Percentiles rank a stretch among this genome's conserved stretches.
phyloP scores from a whole-genome alignment of 148 eudicot genomes.

The Pharnaceum exiguum region DNA sequence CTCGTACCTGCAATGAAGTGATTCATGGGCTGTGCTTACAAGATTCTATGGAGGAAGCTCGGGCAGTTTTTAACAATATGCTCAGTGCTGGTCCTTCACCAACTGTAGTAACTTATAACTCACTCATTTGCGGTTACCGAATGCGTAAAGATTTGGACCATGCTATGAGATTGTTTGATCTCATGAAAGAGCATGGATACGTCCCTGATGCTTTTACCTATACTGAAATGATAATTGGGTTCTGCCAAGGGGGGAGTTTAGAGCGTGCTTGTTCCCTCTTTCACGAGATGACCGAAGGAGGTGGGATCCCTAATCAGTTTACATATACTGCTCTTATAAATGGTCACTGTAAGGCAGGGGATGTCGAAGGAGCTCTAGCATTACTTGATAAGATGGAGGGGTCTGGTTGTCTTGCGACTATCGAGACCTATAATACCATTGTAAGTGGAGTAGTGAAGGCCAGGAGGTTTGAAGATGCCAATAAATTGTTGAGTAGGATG shows the following conservation, averaged over 20 bases:
- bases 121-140: constrained; percentile 52
- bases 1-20: constrained; percentile 59
- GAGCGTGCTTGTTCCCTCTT: constrained; percentile 45
- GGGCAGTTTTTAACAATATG: constrained; percentile 58
- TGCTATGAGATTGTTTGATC: constrained; percentile 58
- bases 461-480: constrained; percentile 43
- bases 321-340: constrained; percentile 57
- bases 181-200: constrained; percentile 63
- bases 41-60: constrained; percentile 47
- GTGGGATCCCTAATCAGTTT: constrained; percentile 52
- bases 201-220: constrained; percentile 60
- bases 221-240: constrained; percentile 63
- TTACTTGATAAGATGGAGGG: constrained; percentile 50
- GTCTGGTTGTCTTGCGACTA: constrained; percentile 33
- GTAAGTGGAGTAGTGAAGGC: constrained; percentile 50
- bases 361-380: constrained; percentile 44
- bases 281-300: constrained; percentile 45
- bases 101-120: constrained; percentile 58
- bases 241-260: constrained; percentile 52
- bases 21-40: constrained; percentile 47
- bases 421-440: constrained; percentile 57
- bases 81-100: constrained; percentile 41
- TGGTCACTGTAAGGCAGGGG: constrained; percentile 54
- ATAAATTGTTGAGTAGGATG: constrained; percentile 42
- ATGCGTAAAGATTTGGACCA: constrained; percentile 32